Evolutionary conservation across 805 yeast species (phyloP).

Genomic region (Metschnikowia reukaufii): DNA sequence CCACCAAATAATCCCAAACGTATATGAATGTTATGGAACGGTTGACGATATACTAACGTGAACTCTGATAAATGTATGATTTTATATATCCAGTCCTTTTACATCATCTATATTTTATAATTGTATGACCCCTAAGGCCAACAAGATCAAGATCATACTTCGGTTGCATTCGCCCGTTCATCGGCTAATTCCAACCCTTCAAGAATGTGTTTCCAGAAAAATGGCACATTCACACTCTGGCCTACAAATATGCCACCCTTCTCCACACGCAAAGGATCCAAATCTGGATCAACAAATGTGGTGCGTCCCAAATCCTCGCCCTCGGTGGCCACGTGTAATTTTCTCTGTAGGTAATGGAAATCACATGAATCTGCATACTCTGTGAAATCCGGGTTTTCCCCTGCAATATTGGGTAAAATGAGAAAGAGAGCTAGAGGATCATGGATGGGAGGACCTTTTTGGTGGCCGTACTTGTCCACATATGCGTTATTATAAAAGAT

Average conservation of each 20-base stretch:
- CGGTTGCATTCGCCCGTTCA: conserved; percentile 3
- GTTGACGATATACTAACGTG: not conserved
- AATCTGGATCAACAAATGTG: conserved; percentile 10
- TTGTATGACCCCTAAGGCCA: too few relatives aligned
- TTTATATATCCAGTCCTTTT: too few relatives aligned
- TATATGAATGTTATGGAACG: not conserved
- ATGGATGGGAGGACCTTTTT: conserved; percentile 20
- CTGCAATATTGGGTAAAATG: conserved; percentile 16
- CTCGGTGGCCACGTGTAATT: conserved; percentile 25
- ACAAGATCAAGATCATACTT: too few relatives aligned
- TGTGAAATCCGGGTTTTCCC: conserved; percentile 8
- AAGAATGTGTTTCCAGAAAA: conserved; percentile 18
- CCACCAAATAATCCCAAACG: not conserved
- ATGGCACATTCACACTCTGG: conserved; percentile 10
- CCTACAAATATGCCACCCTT: conserved; percentile 18
- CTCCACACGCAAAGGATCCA: conserved; percentile 19
- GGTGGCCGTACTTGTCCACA: conserved; percentile 8
- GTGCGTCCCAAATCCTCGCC: conserved; percentile 37
- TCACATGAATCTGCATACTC: conserved; percentile 20
- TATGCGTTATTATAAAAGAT: conserved; percentile 15
- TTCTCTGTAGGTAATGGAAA: conserved; percentile 28
- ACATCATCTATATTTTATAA: not conserved
- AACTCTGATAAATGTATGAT: too few relatives aligned
- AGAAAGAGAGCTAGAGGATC: conserved; percentile 21
- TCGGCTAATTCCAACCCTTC: conserved; percentile 18